Conservation (phyloP, 2,329 filamentous ascomycete genomes). For the Arthrinium puccinioides region DNA sequence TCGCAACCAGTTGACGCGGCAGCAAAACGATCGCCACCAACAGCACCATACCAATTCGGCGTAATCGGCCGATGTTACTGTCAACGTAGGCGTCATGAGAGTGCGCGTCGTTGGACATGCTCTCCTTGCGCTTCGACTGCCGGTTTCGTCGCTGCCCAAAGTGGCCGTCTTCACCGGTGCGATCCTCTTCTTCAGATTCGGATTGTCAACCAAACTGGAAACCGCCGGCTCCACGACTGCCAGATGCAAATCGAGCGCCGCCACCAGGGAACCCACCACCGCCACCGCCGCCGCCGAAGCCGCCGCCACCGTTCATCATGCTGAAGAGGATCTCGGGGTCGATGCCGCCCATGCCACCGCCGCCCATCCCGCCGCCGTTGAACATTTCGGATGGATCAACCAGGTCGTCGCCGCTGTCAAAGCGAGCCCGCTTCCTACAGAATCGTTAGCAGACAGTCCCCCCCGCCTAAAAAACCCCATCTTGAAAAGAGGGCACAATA, state of each 20-base stretch:
- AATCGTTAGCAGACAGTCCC: conserved; percentile 34
- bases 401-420: conserved; percentile 88
- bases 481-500: background rate
- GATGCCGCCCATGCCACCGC: conserved; percentile 50
- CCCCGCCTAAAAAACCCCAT: background rate
- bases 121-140: no score
- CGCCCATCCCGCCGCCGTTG: conserved; percentile 50
- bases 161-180: conserved; percentile 15
- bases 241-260: conserved; percentile 44
- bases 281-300: conserved; percentile 46
- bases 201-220: conserved; percentile 50
- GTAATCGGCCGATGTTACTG: conserved; percentile 18
- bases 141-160: conserved; percentile 25
- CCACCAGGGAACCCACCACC: no score
- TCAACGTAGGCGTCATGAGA: conserved; percentile 11
- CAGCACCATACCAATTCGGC: conserved; percentile 18
- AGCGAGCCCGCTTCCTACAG: conserved; percentile 72
- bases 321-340: conserved; percentile 74
- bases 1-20: conserved; percentile 19
- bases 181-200: conserved; percentile 20
- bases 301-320: conserved; percentile 68
- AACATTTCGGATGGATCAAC: conserved; percentile 86
- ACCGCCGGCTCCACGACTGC: conserved; percentile 31
- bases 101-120: conserved; percentile 2
- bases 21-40: conserved; percentile 21